phyloP scores from a whole-genome alignment of 352 stramenopile species.

The Phytophthora tubulina region DNA sequence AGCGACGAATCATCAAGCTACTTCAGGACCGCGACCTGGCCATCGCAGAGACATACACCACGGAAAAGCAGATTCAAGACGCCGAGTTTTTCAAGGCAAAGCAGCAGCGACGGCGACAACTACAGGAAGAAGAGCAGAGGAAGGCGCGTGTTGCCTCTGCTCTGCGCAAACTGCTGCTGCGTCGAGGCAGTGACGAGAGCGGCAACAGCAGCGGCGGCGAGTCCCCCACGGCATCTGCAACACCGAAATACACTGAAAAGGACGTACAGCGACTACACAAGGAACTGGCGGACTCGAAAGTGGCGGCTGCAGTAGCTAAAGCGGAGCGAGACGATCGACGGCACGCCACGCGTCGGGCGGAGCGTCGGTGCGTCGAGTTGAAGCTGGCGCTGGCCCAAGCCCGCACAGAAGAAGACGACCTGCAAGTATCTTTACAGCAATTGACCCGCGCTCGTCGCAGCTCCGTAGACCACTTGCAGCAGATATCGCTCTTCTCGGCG shows the following conservation, averaged over 20 bases:
- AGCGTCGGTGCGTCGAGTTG: slow-evolving; percentile 64
- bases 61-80: slow-evolving; percentile 71
- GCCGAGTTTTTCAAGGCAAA: slow-evolving; percentile 61
- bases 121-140: slow-evolving; percentile 27
- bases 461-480: slow-evolving; percentile 64
- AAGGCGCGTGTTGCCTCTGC: slow-evolving; percentile 29
- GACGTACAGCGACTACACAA: slow-evolving; percentile 72
- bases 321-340: slow-evolving; percentile 70
- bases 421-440: slow-evolving; percentile 65
- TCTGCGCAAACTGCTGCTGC: slow-evolving; percentile 30
- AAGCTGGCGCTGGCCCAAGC: slow-evolving; percentile 77
- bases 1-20: slow-evolving; percentile 80
- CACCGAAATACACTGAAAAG: slow-evolving; percentile 49
- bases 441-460: slow-evolving; percentile 51
- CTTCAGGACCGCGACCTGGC: slow-evolving; percentile 75
- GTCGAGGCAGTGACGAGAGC: slow-evolving; percentile 23
- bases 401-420: slow-evolving; percentile 69
- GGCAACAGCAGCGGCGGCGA: slow-evolving; percentile 21
- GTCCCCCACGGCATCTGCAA: slow-evolving; percentile 19
- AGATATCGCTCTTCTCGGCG: slow-evolving; percentile 66
- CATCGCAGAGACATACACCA: slow-evolving; percentile 79
- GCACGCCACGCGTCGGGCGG: slow-evolving; percentile 63
- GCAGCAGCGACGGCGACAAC: slow-evolving; percentile 27
- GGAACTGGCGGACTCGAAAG: slow-evolving; percentile 74
- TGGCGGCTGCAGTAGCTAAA: slow-evolving; percentile 64